A percentile compares a stretch with the other conserved stretches of the same genome.
Conservation (phyloP, 495 filamentous ascomycete genomes). For the Acidiella bohemica region DNA sequence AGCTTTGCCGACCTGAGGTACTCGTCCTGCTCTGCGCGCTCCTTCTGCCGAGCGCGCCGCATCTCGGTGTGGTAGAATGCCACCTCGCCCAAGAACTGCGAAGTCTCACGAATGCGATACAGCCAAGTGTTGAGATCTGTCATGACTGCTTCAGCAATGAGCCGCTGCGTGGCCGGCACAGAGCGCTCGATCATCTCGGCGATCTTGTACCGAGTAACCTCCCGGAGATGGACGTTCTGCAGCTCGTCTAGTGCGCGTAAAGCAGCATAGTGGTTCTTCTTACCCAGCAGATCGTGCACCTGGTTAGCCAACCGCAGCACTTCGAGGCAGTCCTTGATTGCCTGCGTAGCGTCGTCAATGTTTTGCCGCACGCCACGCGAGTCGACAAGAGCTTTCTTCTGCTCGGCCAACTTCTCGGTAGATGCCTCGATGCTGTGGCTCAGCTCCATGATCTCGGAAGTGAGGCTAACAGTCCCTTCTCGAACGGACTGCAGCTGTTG, state of each 20-base stretch:
- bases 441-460: conserved; percentile 78
- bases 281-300: conserved; percentile 75
- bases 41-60: conserved; percentile 69
- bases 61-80: conserved; percentile 90
- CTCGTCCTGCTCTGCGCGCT: conserved; percentile 55
- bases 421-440: conserved; percentile 93
- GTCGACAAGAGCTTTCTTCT: conserved; percentile 87
- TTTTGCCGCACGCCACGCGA: conserved; percentile 87
- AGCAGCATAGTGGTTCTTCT: conserved; percentile 90
- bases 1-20: conserved; percentile 72
- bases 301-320: conserved; percentile 88
- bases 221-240: conserved; percentile 89
- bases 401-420: conserved; percentile 84
- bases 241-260: conserved; percentile 88
- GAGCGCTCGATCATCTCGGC: conserved; percentile 92
- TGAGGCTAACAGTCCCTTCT: conserved; percentile 74
- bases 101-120: conserved; percentile 89
- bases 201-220: conserved; percentile 85
- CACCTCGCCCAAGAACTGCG: conserved; percentile 90
- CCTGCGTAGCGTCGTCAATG: conserved; percentile 82
- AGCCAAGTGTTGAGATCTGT: conserved; percentile 94
- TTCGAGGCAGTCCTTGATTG: conserved; percentile 79
- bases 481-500: conserved; percentile 83
- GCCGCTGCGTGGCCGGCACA: conserved; percentile 78
- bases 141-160: conserved; percentile 95